Evolutionary conservation across 116 monocot species (phyloP), one percentile per base, ranked within the genome.

Genomic region (Iris pallida): DNA sequence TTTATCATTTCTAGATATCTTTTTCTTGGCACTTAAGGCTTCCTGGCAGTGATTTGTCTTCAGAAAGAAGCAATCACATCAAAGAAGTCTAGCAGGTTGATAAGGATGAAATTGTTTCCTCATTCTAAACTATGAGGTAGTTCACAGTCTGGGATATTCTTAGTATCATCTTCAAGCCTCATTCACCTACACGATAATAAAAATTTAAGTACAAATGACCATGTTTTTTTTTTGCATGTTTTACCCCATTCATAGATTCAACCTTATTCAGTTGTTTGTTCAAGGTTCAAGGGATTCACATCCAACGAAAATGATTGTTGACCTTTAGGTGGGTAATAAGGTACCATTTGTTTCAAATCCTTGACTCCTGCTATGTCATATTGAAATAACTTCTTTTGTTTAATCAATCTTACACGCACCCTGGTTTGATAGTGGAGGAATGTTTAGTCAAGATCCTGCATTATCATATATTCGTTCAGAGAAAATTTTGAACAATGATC

Each of bases 391-490:
- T 8, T 68, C 42, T 77, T 60, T 19, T 10, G 58, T 73, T 68
- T 16, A 40, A 20, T 68, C 53, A 59, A 55, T 66, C 63, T 58
- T 46, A 30, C 74, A 96, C 89, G 79, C 77, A 61, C 96, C 96
- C 8, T 76, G 89, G 73, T 96, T 89, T 83, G 96, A 96, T 47
- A 92, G 89, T 67, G 84, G 85, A 49, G 82, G 91, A 67, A 55
- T 87, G 42, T 69, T 81, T 64, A 92, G 97, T 77, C 97, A 97
- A 73, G 97, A 97, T 80, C 92, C 85, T 41, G 87, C 97, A 47
- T n/a, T 97, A 48, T 89, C 92, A 57, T 97, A 90, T 78, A 68
- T 92, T 8, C 82, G 70, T 30, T 81, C 77, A 53, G 85, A 87
- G 59, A 87, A 74, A 53, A 81, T 58, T 76, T 76, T 97, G 57